Evolutionary conservation across 805 yeast species (phyloP).

Genomic region (Candida chauliodis): DNA sequence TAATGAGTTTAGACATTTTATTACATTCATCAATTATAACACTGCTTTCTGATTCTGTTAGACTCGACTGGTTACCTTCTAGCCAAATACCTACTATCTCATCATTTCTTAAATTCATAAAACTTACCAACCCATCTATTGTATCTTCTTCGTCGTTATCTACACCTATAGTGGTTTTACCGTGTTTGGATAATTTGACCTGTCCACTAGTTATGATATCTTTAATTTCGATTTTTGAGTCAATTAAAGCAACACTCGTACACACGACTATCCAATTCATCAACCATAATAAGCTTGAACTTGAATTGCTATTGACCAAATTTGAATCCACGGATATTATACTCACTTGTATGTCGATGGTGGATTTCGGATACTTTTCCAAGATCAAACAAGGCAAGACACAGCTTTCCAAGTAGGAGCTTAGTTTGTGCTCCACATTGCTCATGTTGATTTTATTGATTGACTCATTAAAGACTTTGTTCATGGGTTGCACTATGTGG

Average conservation of each 20-base stretch:
- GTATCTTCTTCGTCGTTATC: slow-evolving; percentile 14
- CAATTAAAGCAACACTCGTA: slow-evolving; percentile 71
- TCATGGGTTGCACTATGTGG: slow-evolving; percentile 41
- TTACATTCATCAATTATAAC: slow-evolving; percentile 43
- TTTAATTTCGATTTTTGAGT: slow-evolving; percentile 76
- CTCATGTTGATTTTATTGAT: slow-evolving; percentile 31
- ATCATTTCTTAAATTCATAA: slow-evolving; percentile 50
- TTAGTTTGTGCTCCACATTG: slow-evolving; percentile 43
- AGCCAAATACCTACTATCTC: slow-evolving; percentile 62
- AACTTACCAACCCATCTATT: slow-evolving; percentile 45
- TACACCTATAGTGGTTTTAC: slow-evolving; percentile 18
- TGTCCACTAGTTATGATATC: slow-evolving; percentile 74
- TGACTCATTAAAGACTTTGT: slow-evolving; percentile 21
- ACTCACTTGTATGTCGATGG: slow-evolving; percentile 73
- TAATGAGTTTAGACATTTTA: slow-evolving; percentile 37
- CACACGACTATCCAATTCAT: slow-evolving; percentile 56
- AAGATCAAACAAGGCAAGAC: slow-evolving; percentile 53
- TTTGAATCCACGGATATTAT: slow-evolving; percentile 49
- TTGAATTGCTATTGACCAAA: slow-evolving; percentile 13
- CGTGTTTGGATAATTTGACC: slow-evolving; percentile 17
- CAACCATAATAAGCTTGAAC: slow-evolving; percentile 28
- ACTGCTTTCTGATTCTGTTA: slow-evolving; percentile 17
- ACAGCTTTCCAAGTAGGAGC: slow-evolving; percentile 51
- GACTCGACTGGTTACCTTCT: slow-evolving; percentile 27
- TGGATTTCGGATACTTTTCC: slow-evolving; percentile 83